Base-by-base conservation (phyloP, 768 basidiomycete genomes). In the Mycena haematopus region DNA sequence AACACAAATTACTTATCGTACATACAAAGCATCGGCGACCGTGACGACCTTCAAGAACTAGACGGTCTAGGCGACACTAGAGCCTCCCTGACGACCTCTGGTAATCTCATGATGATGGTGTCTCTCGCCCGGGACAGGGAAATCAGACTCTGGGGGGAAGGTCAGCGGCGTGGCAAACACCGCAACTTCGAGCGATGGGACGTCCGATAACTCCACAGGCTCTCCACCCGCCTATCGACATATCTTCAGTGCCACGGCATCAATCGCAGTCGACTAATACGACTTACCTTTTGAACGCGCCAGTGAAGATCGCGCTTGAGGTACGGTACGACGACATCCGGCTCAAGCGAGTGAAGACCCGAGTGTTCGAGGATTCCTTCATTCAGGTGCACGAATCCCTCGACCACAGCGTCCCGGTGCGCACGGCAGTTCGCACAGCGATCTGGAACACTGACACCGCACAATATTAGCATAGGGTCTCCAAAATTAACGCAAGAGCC, bases 341-440 rank as follows among this genome's bases (percentile, higher is more conserved):
- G 79, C 8, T 78, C 73, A 35, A 78, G 72, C 7, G 80, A 76
- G 6, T 62, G 51, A 31, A 79, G 61, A 2, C 71, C 69, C 0
- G 72, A 73, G 27, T 70, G 71, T 6, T 71, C 61, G 2, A 65
- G 63, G 42, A 84, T 75, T 3, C 68, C 74, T 0, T 73, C 61
- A 47, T 79, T 78, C 36, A 84, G 71, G 63, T 79, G 80, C 8
- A 84, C 77, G 68, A 80, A 83, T 3, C 81, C 82, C 67, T 82
- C 80, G 24, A 72, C 68, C 24, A 76, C 63, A n/a, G 75, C 42
- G 40, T 77, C 72, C 7, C 44, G 58, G 46, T 78, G 71, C 2
- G 69, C 64, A 33, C 69, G 68, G 68, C 80, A 82, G 65, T 82
- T 82, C 25, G 71, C 76, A 63, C 83, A 83, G 10, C 71, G 71